Base-by-base conservation (phyloP, 768 basidiomycete genomes). In the Xerocomus spinulosus region DNA sequence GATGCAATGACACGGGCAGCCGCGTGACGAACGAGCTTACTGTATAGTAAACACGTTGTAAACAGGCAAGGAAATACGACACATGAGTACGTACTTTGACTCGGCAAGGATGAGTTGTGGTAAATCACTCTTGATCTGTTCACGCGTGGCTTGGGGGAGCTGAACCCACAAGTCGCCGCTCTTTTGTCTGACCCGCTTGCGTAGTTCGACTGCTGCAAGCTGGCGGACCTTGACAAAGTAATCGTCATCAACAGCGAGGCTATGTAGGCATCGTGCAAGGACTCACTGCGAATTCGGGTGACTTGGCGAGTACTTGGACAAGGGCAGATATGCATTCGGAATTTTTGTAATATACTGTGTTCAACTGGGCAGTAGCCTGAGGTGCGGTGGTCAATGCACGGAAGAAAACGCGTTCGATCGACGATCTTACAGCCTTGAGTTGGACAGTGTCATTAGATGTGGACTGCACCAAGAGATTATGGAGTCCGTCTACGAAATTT, bases 141-240 rank as follows among this genome's bases (percentile, higher is more conserved):
- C 76, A 34, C 95, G 85, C 51, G 85, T 74, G 30, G 75, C 72
- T 63, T 79, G 77, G 29, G 81, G 69, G 24, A 91, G 76, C 47
- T 79, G 73, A 17, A 81, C 73, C 96, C 96, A 99, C 26, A 94
- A 69, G 63, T 78, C 81, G 42, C 86, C 87, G 56, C 85, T 88
- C 59, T 85, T 85, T 63, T 82, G 79, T 23, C 77, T 67, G 51
- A 97, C 81, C 49, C 95, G 88, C 76, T 99, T 99, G 58, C 95
- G 80, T 65, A 97, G 77, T 71, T 99, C 96, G 46, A 97, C 93
- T 8, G 94, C 93, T 40, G 94, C 91, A 18, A 99, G 79, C 81
- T 99, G 96, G 52, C 93, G 89, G 53, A 97, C 83, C 94, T 99
- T 43, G 21, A 12, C 1, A 42, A 12, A 39, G 20, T 23, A 29